Base-by-base conservation (phyloP, 148 eudicot species). In the Cornus controversa region DNA sequence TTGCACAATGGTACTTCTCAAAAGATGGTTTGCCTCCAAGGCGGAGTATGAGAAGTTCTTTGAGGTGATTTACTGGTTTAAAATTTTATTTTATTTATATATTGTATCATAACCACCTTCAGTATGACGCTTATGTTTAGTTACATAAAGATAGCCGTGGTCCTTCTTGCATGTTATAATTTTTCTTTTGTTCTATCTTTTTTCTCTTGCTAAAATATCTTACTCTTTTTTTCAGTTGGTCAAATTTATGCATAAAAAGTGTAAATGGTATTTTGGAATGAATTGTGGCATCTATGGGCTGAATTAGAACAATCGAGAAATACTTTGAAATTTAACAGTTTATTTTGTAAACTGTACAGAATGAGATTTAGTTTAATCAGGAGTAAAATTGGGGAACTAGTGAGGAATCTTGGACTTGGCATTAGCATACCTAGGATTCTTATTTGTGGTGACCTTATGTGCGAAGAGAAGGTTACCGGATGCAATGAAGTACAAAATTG, bases 1-100 rank as follows among this genome's bases (percentile, higher is more conserved):
- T 96, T 86, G 98, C 98, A 54, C 98, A 96, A 70, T 96, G 99
- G 99, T 96, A 96, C 78, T 93, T 96, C 76, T 90, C 94, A 4
- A 93, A 96, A 92, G 93, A 87, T 69, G 87, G 85, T 71, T 72
- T 85, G 1, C 58, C 71, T 11, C 91, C 90, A 63, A 92, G 86
- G 78, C 80, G 88, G 72, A 90, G 88, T 16, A 83, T 96, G 65
- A 84, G 98, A 28, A 89, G 91, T 72, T 85, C 93, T 53, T 78
- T 96, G 81, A 96, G 99, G 99, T 96, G 70, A 75, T 50, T 79
- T 69, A 31, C 67, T 62, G 64, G 9, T n/a, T n/a, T n/a, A n/a
- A n/a, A n/a, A n/a, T n/a, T n/a, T n/a, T n/a, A n/a, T n/a, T 71
- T 62, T 58, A 2, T 20, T 58, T 16, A 58, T 40, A 62, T 9